Base-by-base conservation (phyloP, 2,329 filamentous ascomycete species). In the Neoascochyta sp. region DNA sequence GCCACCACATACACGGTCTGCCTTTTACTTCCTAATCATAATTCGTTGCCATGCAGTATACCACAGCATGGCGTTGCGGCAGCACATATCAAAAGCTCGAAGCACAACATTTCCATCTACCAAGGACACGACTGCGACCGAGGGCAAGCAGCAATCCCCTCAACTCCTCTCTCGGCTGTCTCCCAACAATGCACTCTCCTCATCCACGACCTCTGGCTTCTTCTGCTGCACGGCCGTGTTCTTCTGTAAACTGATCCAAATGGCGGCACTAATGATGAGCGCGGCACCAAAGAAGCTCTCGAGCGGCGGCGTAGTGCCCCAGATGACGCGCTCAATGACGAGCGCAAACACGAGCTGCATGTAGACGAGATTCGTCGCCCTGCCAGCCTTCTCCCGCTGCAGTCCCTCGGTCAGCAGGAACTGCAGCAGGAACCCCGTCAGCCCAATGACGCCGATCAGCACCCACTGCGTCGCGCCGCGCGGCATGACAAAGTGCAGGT, bases 361-460 rank as follows among this genome's bases (percentile, higher is more conserved):
- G 52, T 83, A 83, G 6, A 77, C 67, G 72, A 82, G 76, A 34
- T 76, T 77, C 0, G 75, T 80, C 3, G 76, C 77, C 18, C 74
- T 64, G 1, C 66, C 63, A 2, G 70, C 72, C 42, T 80, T 81
- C 52, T 87, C 83, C 38, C 80, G 75, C 11, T 81, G 70, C 31
- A 95, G 64, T 0, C 85, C 86, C 2, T 77, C 74, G 1, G 87
- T 92, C 9, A 92, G 66, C 12, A 92, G 68, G 47, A 86, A 86
- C 69, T 94, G 88, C 72, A 88, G 80, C 16, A 81, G 56, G 53
- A 93, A 88, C 0, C 87, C 88, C 32, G 81, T 80, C 0, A 77
- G 45, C 0, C 83, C 84, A 9, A 93, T 68, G 14, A 79, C 71
- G 1, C 78, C 32, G 8, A 94, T 66, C n/a, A 88, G 67, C 0